A percentile compares a stretch with the other conserved stretches of the same genome.
These are phyloP conservation scores for Xerocomellus dryophilus DNA, from an alignment of 768 basidiomycete species.

Conservation along the genomic window DNA sequence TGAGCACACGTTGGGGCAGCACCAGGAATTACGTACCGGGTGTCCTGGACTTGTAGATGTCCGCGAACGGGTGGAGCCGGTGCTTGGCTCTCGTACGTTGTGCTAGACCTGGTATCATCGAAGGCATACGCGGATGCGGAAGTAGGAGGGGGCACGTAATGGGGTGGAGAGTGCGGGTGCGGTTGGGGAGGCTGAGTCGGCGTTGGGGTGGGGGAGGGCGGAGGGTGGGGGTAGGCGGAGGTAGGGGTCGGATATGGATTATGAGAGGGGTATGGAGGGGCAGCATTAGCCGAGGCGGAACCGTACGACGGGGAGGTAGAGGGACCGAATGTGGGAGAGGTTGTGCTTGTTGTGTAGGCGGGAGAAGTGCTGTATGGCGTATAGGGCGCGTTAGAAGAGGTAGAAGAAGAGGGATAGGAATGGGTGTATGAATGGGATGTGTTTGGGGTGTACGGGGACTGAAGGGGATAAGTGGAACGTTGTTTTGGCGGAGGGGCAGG, in stretches of 20 bases:
- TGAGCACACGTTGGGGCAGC: neutral
- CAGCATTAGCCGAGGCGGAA: slow-evolving; percentile 9
- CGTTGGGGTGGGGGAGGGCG: slow-evolving; percentile 31
- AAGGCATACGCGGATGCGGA: slow-evolving; percentile 21
- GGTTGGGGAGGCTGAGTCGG: slow-evolving; percentile 26
- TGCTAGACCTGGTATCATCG: slow-evolving; percentile 17
- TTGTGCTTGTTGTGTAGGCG: slow-evolving; percentile 15
- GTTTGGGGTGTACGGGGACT: slow-evolving; percentile 23
- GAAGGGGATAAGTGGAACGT: slow-evolving; percentile 17
- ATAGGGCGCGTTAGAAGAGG: slow-evolving; percentile 18
- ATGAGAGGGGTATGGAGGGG: slow-evolving; percentile 17
- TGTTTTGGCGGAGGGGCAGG: slow-evolving; percentile 20
- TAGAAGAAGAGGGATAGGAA: slow-evolving; percentile 17
- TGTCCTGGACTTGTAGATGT: slow-evolving; percentile 20
- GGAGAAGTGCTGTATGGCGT: slow-evolving; percentile 22
- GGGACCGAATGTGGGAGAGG: slow-evolving; percentile 26
- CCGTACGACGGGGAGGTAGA: slow-evolving; percentile 21
- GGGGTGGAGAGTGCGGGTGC: slow-evolving; percentile 17
- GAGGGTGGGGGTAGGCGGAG: slow-evolving; percentile 27
- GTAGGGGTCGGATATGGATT: slow-evolving; percentile 25
- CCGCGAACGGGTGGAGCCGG: slow-evolving; percentile 15
- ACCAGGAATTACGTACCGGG: slow-evolving; percentile 19
- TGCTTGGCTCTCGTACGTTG: slow-evolving; percentile 19
- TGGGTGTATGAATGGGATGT: slow-evolving; percentile 11
- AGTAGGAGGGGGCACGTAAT: slow-evolving; percentile 24